These are phyloP conservation scores for Triticum urartu DNA, from an alignment of 176 grass and related monocot species.

Conservation along the genomic window DNA sequence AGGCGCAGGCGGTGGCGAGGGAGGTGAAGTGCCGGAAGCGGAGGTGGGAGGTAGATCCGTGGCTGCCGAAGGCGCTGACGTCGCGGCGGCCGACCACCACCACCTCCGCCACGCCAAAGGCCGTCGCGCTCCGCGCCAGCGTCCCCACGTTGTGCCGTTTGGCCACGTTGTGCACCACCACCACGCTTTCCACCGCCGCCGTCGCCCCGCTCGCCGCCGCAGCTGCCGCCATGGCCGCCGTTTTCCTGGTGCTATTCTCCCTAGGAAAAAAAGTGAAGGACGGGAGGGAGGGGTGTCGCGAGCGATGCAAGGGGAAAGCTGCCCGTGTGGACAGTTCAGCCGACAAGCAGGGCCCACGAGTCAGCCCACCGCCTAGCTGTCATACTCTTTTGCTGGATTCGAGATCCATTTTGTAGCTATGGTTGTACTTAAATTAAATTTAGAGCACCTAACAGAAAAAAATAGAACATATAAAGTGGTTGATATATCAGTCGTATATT, in stretches of 20 bases:
- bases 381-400: too few relatives aligned
- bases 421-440: too few relatives aligned
- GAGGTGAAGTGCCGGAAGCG: conserved; percentile 74
- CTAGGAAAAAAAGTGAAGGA: background rate
- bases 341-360: background rate
- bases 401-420: too few relatives aligned
- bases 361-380: background rate
- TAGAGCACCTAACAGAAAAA: too few relatives aligned
- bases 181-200: conserved; percentile 50
- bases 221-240: conserved; percentile 23
- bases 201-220: background rate
- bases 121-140: conserved; percentile 71
- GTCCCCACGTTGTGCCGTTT: conserved; percentile 94
- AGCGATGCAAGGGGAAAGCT: background rate
- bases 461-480: too few relatives aligned
- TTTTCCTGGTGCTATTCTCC: background rate
- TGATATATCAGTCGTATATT: too few relatives aligned
- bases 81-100: conserved; percentile 79
- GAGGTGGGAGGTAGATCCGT: conserved; percentile 79
- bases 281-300: too few relatives aligned
- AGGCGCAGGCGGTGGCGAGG: conserved; percentile 50
- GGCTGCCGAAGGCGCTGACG: conserved; percentile 86
- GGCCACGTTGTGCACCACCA: conserved; percentile 81
- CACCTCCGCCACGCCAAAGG: conserved; percentile 81
- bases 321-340: background rate